Evolutionary conservation across 805 yeast genomes (phyloP), one percentile per base, ranked within the genome.

Genomic region (Candida argentea): DNA sequence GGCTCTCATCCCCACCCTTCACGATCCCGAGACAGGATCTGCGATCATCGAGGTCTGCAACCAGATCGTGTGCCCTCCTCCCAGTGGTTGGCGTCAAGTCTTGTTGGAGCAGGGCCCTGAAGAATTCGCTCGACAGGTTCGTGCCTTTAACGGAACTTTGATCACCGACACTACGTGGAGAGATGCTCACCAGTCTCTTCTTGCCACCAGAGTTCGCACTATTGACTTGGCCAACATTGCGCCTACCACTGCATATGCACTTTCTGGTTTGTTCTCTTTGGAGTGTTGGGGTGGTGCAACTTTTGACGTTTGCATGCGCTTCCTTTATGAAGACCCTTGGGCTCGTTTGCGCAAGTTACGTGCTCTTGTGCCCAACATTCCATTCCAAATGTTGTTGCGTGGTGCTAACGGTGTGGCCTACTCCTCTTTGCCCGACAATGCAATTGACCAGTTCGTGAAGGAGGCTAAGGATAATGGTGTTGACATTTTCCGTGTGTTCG

Each of bases 281-380:
- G 99, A 91, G 64, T 91, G 98, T 67, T 91, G 99, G 99, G 99
- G 99, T 63, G 99, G 99, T 61, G 99, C 99, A 31, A 91, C 99
- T 21, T 91, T 91, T 48, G 99, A 91, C 52, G 99, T 91, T 31
- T 81, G 95, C 31, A 87, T 91, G 97, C 76, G 99, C 61, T 91
- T 91, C 72, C 69, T 91, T 48, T 85, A 89, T 57, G 99, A 91
- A 67, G 96, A 87, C 56, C 99, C 99, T 41, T 91, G 99, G 99
- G 94, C 73, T 35, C 76, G 99, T 61, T 70, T 91, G 56, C 75
- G 94, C 57, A 71, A 74, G 57, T 67, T 91, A 58, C 76, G 98
- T 60, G 70, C 70, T 48, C 70, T 80, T 33, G 97, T 93, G 37
- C 99, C 99, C 51, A 91, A 91, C 65, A 86, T 91, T 53, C 98